Base-by-base conservation (phyloP, 1,284 basidiomycete species). In the Pulveroboletus sp. region DNA sequence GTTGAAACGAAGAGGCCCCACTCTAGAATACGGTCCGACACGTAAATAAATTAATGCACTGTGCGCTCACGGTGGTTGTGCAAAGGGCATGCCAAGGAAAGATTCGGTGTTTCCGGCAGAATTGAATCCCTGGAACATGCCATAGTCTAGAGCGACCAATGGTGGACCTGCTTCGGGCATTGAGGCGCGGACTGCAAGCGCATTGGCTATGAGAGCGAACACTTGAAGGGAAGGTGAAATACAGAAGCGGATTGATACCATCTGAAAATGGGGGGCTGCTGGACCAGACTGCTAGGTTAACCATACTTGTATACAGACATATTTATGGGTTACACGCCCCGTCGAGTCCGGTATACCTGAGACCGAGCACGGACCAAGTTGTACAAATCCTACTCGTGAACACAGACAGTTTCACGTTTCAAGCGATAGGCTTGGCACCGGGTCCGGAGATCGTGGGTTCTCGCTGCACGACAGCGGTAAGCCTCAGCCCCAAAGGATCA, bases 11-110 rank as follows among this genome's bases (percentile, higher is more conserved):
- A 66, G 59, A 6, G 54, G 36, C 6, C 59, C 52, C 10, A 65
- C 36, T 10, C 63, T 65, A n/a, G 12, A 24, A n/a, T 14, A 40
- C 6, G 2, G 35, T 51, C 2, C 44, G 17, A 9, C 10, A 12
- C 4, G 14, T 4, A 15, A 17, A 31, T 3, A n/a, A 2, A 2
- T n/a, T 6, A 4, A n/a, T 3, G 26, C 10, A 0, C 4, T 6
- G 7, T 3, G 29, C 24, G 31, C 54, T 55, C 26, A 65, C 64
- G 61, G 65, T 26, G 65, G 65, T 46, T 62, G 51, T 17, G 65
- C 62, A 26, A 66, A 65, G 4, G 65, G 62, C 3, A 64, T 36
- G 22, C 65, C 62, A 2, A 65, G 57, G 50, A 65, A 66, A 20
- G 62, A 65, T 42, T 65, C 56, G 9, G 65, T 62, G 7, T 39